phyloP scores from a whole-genome alignment of 2,329 filamentous ascomycete genomes.

The Calonectria pauciramosa region DNA sequence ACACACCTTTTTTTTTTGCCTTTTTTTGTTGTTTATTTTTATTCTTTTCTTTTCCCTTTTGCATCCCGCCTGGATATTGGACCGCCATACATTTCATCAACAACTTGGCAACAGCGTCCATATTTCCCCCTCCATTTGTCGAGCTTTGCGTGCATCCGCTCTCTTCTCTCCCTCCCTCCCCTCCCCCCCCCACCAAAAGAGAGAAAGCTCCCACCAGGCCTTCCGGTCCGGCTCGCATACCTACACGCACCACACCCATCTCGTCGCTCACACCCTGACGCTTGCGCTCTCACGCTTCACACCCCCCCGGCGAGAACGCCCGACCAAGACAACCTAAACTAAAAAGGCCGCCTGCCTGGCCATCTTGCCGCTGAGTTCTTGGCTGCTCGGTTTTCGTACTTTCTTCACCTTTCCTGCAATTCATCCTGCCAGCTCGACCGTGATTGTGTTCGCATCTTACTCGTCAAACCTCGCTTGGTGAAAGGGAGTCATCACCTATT shows the following conservation, averaged over 20 bases:
- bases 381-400: conserved; percentile 10
- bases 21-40: not conserved
- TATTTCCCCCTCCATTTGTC: not conserved
- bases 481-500: conserved; percentile 9
- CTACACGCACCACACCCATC: conserved; percentile 20
- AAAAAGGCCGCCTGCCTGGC: conserved; percentile 26
- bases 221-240: conserved; percentile 37
- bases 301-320: conserved; percentile 45
- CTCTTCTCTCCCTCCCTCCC: conserved; percentile 16
- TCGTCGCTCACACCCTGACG: conserved; percentile 17
- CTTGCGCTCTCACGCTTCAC: conserved; percentile 28
- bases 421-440: conserved; percentile 7
- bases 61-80: not conserved
- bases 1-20: conserved; percentile 6
- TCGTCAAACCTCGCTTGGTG: conserved; percentile 19
- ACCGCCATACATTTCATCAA: not conserved
- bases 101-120: not conserved
- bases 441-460: not conserved
- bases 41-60: not conserved
- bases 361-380: conserved; percentile 23
- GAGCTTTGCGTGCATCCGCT: conserved; percentile 29
- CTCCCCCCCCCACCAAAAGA: conserved; percentile 15
- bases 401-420: conserved; percentile 3
- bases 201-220: conserved; percentile 34
- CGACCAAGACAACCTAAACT: conserved; percentile 37